A percentile compares a stretch with the other conserved stretches of the same genome.
These are phyloP conservation scores for Trichosporon ovoides DNA, from an alignment of 1,284 basidiomycete genomes.

Conservation along the genomic window DNA sequence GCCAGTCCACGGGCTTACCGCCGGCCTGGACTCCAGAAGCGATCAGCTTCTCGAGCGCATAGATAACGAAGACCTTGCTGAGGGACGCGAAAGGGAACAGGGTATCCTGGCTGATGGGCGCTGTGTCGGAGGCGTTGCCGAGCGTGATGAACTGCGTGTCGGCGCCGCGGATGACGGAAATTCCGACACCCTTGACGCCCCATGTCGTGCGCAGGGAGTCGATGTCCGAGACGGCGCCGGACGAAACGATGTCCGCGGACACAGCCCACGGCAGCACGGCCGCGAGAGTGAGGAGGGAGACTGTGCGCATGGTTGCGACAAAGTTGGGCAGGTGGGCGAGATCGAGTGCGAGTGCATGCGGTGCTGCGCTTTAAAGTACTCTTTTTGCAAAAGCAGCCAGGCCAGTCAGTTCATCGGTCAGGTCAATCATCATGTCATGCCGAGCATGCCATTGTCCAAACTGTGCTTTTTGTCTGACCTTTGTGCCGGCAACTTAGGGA, in stretches of 20 bases:
- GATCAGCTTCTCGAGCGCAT: not conserved
- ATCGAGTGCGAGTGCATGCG: too few relatives aligned
- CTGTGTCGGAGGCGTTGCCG: not conserved
- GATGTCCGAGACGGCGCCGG: not conserved
- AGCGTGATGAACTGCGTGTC: not conserved
- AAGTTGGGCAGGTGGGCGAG: too few relatives aligned
- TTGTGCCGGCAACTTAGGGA: too few relatives aligned
- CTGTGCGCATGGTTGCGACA: not conserved
- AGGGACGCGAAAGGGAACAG: not conserved
- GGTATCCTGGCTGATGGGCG: not conserved
- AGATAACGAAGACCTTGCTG: not conserved
- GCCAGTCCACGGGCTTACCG: conserved; percentile 37
- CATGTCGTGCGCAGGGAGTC: not conserved
- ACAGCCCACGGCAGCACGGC: not conserved
- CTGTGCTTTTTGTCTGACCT: too few relatives aligned
- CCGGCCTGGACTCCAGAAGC: not conserved
- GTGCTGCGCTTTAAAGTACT: too few relatives aligned
- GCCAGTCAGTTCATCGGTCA: too few relatives aligned
- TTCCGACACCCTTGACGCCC: not conserved
- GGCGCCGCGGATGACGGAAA: not conserved
- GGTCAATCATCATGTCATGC: too few relatives aligned
- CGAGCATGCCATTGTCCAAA: too few relatives aligned
- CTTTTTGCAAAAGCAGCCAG: too few relatives aligned
- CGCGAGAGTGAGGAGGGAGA: not conserved
- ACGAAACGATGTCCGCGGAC: not conserved